Evolutionary conservation across 2,329 filamentous ascomycete species (phyloP).

Genomic region (Xylaria digitata): DNA sequence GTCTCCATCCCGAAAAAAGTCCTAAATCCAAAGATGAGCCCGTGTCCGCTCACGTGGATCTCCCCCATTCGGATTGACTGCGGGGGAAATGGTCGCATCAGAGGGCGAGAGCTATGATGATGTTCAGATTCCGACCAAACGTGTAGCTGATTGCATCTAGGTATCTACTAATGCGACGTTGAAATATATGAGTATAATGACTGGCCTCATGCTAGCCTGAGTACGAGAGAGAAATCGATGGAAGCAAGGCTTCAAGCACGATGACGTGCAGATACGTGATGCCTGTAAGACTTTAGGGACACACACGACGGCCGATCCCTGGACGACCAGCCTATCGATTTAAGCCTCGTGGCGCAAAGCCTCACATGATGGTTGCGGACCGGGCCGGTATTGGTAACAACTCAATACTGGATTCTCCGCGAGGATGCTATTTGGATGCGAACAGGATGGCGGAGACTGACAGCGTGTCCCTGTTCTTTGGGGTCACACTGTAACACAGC

Average conservation of each 20-base stretch:
- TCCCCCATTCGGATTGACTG: conserved; percentile 10
- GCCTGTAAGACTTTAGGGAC: conserved; percentile 37
- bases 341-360: conserved; percentile 32
- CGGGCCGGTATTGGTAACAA: conserved; percentile 19
- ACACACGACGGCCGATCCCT: conserved; percentile 30
- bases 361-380: conserved; percentile 27
- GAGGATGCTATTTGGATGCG: not conserved
- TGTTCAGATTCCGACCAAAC: conserved; percentile 20
- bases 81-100: conserved; percentile 13
- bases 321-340: conserved; percentile 26
- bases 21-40: conserved; percentile 6
- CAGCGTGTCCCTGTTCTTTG: conserved; percentile 14
- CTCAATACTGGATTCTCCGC: conserved; percentile 17
- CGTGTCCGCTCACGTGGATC: conserved; percentile 1
- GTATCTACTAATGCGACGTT: not conserved
- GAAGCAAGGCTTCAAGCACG: conserved; percentile 23
- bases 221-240: conserved; percentile 14
- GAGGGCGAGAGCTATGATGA: conserved; percentile 1
- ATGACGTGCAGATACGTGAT: conserved; percentile 36
- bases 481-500: conserved; percentile 25
- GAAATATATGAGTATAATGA: not conserved
- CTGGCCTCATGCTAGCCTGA: conserved; percentile 7
- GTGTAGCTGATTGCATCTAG: not conserved
- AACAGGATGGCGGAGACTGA: conserved; percentile 1
- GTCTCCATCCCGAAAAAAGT: not conserved